phyloP scores from a whole-genome alignment of 306 rosid species.

The Pterocarpus santalinus region DNA sequence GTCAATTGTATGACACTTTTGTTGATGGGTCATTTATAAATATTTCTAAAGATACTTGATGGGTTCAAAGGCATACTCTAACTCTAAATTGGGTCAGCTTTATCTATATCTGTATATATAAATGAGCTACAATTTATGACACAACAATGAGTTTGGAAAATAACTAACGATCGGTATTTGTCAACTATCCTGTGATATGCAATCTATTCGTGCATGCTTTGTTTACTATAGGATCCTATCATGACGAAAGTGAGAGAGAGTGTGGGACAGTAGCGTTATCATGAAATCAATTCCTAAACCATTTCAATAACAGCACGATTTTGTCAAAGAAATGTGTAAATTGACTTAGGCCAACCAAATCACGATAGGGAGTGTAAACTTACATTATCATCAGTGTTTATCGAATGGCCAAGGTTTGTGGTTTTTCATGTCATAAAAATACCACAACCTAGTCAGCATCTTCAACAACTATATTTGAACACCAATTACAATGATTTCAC shows the following conservation, averaged over 20 bases:
- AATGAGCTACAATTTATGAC: background rate
- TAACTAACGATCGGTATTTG: background rate
- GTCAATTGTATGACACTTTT: background rate
- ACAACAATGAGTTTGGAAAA: background rate
- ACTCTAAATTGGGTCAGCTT: background rate
- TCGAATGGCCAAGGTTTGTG: slow-evolving; percentile 15
- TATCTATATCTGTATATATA: background rate
- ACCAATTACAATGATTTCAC: slow-evolving; percentile 37
- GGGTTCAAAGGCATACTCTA: background rate
- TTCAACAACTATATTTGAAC: slow-evolving; percentile 9
- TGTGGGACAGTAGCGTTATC: background rate
- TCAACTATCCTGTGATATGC: slow-evolving; percentile 6
- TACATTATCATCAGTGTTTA: slow-evolving; percentile 9
- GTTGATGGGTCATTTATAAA: background rate
- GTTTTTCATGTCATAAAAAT: slow-evolving; percentile 10
- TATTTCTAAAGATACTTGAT: background rate
- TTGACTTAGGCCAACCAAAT: slow-evolving; percentile 45
- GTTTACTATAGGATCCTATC: background rate
- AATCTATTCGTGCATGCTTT: slow-evolving; percentile 26
- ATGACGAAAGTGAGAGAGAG: background rate
- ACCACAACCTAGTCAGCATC: slow-evolving; percentile 40
- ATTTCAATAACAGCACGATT: slow-evolving; percentile 12
- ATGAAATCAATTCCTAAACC: background rate
- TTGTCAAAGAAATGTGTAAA: slow-evolving; percentile 16
- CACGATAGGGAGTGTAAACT: slow-evolving; percentile 38